phyloP scores from a whole-genome alignment of 108 stramenopile species.

The Cyclotella cryptica region DNA sequence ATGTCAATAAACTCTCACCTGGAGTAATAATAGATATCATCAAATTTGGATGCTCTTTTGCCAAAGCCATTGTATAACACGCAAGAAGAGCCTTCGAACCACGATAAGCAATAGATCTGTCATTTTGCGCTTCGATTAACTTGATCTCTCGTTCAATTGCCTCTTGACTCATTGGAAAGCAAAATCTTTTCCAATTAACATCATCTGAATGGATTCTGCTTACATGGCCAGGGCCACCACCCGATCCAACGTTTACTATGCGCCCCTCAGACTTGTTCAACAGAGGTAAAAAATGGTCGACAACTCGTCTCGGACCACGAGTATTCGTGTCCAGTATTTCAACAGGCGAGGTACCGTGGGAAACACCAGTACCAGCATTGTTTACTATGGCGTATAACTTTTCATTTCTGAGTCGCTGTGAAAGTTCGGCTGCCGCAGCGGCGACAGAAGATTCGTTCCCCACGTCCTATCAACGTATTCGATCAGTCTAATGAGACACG shows the following conservation, averaged over 20 bases:
- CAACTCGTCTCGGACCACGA: constrained; percentile 65
- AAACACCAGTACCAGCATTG: constrained; percentile 71
- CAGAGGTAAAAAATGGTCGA: constrained; percentile 55
- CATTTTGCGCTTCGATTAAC: constrained; percentile 24
- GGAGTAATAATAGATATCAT: constrained; percentile 59
- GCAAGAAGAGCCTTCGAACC: constrained; percentile 65
- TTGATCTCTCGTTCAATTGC: constrained; percentile 51
- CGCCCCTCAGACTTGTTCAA: constrained; percentile 52
- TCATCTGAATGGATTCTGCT: neutral
- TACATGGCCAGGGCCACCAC: constrained; percentile 60
- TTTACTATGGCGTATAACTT: constrained; percentile 69
- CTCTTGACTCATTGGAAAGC: constrained; percentile 33
- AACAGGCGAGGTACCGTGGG: constrained; percentile 28
- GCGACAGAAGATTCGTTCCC: constrained; percentile 51
- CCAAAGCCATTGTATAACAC: constrained; percentile 62
- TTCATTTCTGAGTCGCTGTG: constrained; percentile 28
- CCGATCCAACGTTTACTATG: constrained; percentile 72
- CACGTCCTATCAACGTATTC: constrained; percentile 38
- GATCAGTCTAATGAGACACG: neutral
- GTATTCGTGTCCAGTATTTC: constrained; percentile 66
- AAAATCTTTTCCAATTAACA: constrained; percentile 33
- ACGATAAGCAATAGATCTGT: constrained; percentile 41
- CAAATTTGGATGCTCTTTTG: constrained; percentile 59
- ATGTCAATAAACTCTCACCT: constrained; percentile 14
- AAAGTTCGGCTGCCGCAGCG: constrained; percentile 53